Percentiles rank a stretch among this genome's conserved stretches.
Evolutionary conservation across 441 rosid genomes (phyloP).

Genomic region (Pelargonium myrrhifolium): DNA sequence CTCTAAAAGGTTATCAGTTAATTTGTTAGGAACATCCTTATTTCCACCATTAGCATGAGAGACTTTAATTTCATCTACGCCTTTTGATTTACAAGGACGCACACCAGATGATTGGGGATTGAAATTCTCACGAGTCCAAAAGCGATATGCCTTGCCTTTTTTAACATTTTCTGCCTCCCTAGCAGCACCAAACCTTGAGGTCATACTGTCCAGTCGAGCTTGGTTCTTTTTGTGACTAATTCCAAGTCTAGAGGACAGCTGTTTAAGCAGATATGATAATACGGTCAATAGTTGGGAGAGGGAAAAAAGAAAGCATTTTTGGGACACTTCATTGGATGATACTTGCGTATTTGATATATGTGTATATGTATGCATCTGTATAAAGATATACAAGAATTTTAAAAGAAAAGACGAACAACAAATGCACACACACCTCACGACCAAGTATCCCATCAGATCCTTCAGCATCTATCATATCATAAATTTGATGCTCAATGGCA

Average conservation of each 20-base stretch:
- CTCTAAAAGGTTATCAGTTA: conserved; percentile 29
- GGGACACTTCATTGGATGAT: background rate
- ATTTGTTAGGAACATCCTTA: conserved; percentile 29
- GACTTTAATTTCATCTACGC: conserved; percentile 24
- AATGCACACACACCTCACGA: conserved; percentile 56
- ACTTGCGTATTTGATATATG: background rate
- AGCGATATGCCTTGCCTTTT: conserved; percentile 60
- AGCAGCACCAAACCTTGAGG: conserved; percentile 69
- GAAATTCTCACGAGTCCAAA: conserved; percentile 62
- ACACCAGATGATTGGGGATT: conserved; percentile 37
- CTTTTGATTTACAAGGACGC: conserved; percentile 34
- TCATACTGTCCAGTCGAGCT: conserved; percentile 57
- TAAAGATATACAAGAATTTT: background rate
- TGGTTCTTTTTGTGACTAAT: conserved; percentile 77
- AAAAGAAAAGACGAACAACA: conserved; percentile 11
- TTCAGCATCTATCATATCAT: conserved; percentile 79
- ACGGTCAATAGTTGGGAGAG: conserved; percentile 8
- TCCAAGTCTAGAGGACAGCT: conserved; percentile 81
- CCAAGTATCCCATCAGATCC: conserved; percentile 64
- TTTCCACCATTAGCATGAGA: conserved; percentile 27
- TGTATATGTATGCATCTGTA: background rate
- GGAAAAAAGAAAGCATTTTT: background rate
- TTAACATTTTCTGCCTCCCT: conserved; percentile 62
- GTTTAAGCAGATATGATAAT: conserved; percentile 22
- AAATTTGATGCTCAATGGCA: conserved; percentile 76